These are phyloP conservation scores for Dichomitus squalens DNA, from an alignment of 1,284 basidiomycete species.

Conservation along the genomic window DNA sequence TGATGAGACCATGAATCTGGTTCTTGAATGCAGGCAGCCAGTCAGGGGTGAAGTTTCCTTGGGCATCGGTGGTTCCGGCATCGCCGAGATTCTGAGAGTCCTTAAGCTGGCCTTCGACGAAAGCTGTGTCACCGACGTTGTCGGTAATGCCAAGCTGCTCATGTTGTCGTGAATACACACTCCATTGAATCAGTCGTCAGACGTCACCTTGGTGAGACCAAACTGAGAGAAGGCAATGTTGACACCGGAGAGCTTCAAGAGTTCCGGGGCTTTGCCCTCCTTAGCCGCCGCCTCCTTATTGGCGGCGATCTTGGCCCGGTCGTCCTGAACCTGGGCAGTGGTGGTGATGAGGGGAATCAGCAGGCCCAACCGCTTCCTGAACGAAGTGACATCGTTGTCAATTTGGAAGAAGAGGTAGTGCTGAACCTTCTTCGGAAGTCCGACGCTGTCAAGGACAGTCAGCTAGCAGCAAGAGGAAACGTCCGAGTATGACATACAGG, in stretches of 20 bases:
- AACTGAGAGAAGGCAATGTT: slow-evolving; percentile 39
- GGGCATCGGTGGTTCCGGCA: slow-evolving; percentile 3
- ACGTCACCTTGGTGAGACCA: slow-evolving; percentile 30
- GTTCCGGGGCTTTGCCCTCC: slow-evolving; percentile 12
- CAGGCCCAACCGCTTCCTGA: slow-evolving; percentile 28
- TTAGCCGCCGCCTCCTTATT: slow-evolving; percentile 23
- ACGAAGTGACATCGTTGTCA: slow-evolving; percentile 28
- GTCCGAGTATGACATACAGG: slow-evolving; percentile 35
- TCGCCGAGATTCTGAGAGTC: slow-evolving; percentile 31
- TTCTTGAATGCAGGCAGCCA: slow-evolving; percentile 40
- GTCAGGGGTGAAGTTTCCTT: slow-evolving; percentile 30
- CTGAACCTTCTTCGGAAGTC: slow-evolving; percentile 48
- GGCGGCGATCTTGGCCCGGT: slow-evolving; percentile 20
- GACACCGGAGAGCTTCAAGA: slow-evolving; percentile 25
- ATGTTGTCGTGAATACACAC: not conserved
- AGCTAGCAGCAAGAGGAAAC: not conserved
- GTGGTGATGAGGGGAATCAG: slow-evolving; percentile 39
- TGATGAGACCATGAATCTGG: slow-evolving; percentile 40
- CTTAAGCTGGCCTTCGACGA: slow-evolving; percentile 35
- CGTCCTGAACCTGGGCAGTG: slow-evolving; percentile 23
- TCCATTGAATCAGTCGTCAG: not conserved
- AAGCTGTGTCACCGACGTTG: slow-evolving; percentile 35
- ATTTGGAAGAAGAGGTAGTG: slow-evolving; percentile 45
- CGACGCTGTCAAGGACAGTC: slow-evolving; percentile 30
- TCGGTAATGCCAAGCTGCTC: slow-evolving; percentile 37